These are phyloP conservation scores for Oleoguttula mirabilis DNA, from an alignment of 495 filamentous ascomycete genomes.

Conservation along the genomic window DNA sequence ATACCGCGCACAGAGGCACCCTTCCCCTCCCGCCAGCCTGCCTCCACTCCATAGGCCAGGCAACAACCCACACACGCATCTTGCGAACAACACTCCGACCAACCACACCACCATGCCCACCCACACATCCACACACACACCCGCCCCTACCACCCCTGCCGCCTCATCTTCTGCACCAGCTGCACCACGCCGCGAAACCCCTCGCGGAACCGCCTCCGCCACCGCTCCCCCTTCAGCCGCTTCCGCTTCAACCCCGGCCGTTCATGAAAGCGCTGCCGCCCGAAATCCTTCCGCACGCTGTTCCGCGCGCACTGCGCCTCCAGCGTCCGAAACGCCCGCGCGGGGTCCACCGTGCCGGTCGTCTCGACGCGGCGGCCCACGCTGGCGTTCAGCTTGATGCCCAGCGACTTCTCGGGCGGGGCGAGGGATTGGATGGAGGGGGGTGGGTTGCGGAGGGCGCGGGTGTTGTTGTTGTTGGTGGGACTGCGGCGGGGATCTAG, in stretches of 20 bases:
- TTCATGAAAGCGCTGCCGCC: conserved; percentile 55
- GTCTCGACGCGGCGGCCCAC: conserved; percentile 45
- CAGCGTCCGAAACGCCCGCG: conserved; percentile 41
- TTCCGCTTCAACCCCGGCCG: conserved; percentile 62
- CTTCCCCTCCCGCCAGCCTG: no score
- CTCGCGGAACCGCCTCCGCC: conserved; percentile 50
- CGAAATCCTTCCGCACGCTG: conserved; percentile 37
- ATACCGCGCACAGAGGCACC: no score
- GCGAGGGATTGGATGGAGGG: conserved; percentile 3
- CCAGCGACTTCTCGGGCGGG: conserved; percentile 23
- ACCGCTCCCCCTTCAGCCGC: conserved; percentile 53
- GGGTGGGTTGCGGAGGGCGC: conserved; percentile 3
- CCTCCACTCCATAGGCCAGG: no score
- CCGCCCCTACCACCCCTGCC: conserved; percentile 69
- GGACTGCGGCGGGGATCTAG: no score
- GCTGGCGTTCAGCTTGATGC: conserved; percentile 27
- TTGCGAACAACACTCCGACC: no score
- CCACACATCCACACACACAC: no score
- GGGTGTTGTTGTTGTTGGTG: neutral
- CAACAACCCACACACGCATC: no score
- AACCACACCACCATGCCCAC: no score
- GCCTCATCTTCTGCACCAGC: conserved; percentile 53
- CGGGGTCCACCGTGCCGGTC: conserved; percentile 39
- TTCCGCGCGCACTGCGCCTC: conserved; percentile 40
- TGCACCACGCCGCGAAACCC: conserved; percentile 49